Conservation (phyloP, 495 filamentous ascomycete genomes). For the Cenococcum geophilum region DNA sequence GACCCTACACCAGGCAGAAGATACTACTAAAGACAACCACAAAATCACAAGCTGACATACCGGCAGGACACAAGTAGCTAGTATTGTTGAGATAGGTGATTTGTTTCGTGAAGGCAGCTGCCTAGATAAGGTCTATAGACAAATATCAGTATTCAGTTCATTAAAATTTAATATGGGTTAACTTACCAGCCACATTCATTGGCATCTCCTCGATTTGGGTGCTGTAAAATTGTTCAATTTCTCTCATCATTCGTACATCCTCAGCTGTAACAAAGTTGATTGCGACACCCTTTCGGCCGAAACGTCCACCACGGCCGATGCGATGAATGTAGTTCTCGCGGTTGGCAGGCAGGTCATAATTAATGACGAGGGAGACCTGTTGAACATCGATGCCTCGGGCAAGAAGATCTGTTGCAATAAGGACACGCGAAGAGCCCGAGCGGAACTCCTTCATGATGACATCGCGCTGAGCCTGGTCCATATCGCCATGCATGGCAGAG, state of each 20-base stretch:
- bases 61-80: slow-evolving; percentile 6
- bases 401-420: slow-evolving; percentile 95
- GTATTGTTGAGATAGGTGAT: not conserved
- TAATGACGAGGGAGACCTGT: slow-evolving; percentile 98
- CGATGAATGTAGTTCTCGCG: slow-evolving; percentile 99
- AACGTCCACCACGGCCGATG: slow-evolving; percentile 97
- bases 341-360: slow-evolving; percentile 98
- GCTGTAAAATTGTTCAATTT: slow-evolving; percentile 81
- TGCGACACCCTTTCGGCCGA: slow-evolving; percentile 98
- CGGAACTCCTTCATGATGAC: slow-evolving; percentile 99
- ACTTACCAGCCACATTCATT: slow-evolving; percentile 67
- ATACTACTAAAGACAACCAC: slow-evolving; percentile 11
- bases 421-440: slow-evolving; percentile 91
- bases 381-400: slow-evolving; percentile 99
- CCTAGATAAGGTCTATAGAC: slow-evolving; percentile 34
- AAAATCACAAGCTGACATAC: slow-evolving; percentile 11
- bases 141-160: slow-evolving; percentile 10
- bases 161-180: not conserved
- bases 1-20: slow-evolving; percentile 17
- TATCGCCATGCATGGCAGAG: slow-evolving; percentile 98
- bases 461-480: slow-evolving; percentile 96
- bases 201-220: slow-evolving; percentile 84
- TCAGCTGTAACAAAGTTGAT: slow-evolving; percentile 99
- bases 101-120: not conserved
- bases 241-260: slow-evolving; percentile 98